Conservation (phyloP, 2,329 filamentous ascomycete species). For the Ceratocystis colombiana region DNA sequence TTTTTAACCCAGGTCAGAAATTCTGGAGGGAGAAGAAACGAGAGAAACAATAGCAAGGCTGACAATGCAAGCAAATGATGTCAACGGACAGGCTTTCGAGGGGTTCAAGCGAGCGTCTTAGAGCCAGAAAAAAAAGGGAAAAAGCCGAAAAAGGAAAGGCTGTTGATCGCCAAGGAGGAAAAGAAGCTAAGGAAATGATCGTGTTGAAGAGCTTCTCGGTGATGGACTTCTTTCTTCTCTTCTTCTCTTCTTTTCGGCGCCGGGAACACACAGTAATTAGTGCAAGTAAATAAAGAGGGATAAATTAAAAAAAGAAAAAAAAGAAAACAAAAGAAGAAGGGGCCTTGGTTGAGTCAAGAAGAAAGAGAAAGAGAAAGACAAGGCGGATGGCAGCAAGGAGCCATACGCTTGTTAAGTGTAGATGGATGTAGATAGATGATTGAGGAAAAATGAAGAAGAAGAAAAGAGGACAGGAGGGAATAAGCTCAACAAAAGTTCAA, state of each 20-base stretch:
- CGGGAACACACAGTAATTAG: constrained; percentile 6
- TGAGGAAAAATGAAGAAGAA: not conserved
- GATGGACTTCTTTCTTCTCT: not conserved
- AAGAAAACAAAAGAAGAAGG: not conserved
- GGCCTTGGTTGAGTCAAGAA: not conserved
- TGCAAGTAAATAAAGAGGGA: constrained; percentile 8
- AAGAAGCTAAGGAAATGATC: not conserved
- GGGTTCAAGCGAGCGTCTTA: not conserved
- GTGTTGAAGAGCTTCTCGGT: not conserved
- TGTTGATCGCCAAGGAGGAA: not conserved
- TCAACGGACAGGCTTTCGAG: not conserved
- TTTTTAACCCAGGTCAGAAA: not conserved
- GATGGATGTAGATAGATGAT: constrained; percentile 5
- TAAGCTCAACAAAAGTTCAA: not conserved
- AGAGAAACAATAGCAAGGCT: constrained; percentile 6
- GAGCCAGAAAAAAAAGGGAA: not conserved
- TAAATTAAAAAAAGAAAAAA: constrained; percentile 9
- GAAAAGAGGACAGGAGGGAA: not conserved
- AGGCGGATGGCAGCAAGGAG: not conserved
- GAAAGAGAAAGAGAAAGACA: not conserved
- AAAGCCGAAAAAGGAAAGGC: constrained; percentile 9
- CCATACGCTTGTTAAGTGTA: not conserved
- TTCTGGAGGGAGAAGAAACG: not conserved
- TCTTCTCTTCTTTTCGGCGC: not conserved
- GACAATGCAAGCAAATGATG: constrained; percentile 7